Evolutionary conservation across 441 rosid species (phyloP).

Genomic region (Flueggea neowawraea): DNA sequence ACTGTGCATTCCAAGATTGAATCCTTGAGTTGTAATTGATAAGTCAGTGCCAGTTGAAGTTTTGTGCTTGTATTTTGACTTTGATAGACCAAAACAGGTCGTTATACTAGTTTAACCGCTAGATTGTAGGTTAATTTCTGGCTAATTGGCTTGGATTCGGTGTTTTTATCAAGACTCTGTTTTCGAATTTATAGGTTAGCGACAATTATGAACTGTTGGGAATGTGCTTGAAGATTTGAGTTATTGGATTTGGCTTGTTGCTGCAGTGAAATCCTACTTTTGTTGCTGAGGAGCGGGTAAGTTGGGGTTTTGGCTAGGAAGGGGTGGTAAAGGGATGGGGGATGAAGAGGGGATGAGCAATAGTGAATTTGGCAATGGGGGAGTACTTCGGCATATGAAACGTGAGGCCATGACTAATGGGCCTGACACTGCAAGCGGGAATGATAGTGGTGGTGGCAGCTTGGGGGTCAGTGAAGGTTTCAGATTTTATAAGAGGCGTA

Average conservation of each 20-base stretch:
- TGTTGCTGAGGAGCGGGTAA: slow-evolving; percentile 13
- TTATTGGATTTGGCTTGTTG: slow-evolving; percentile 6
- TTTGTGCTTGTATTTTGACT: too few relatives aligned
- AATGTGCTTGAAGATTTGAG: too few relatives aligned
- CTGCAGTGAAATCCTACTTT: slow-evolving; percentile 33
- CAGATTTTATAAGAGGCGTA: slow-evolving; percentile 77
- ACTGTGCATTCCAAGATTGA: too few relatives aligned
- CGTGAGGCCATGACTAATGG: slow-evolving; percentile 32
- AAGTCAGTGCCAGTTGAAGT: too few relatives aligned
- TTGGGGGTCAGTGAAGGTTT: slow-evolving; percentile 32
- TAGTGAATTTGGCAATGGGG: slow-evolving; percentile 28
- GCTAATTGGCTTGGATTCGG: too few relatives aligned
- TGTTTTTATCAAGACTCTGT: too few relatives aligned
- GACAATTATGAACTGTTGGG: too few relatives aligned
- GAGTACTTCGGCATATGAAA: slow-evolving; percentile 21
- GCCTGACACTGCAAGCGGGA: slow-evolving; percentile 27
- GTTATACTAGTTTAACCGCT: too few relatives aligned
- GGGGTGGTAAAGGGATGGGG: slow-evolving; percentile 27
- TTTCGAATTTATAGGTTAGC: too few relatives aligned
- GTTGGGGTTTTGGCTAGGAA: slow-evolving; percentile 17
- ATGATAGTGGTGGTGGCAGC: slow-evolving; percentile 35
- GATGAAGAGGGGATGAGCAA: slow-evolving; percentile 40
- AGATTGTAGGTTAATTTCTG: too few relatives aligned
- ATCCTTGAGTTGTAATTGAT: too few relatives aligned
- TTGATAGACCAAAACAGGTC: too few relatives aligned